A percentile compares a stretch with the other conserved stretches of the same genome.
These are phyloP conservation scores for Kwoniella shandongensis DNA, from an alignment of 768 basidiomycete genomes.

Conservation along the genomic window DNA sequence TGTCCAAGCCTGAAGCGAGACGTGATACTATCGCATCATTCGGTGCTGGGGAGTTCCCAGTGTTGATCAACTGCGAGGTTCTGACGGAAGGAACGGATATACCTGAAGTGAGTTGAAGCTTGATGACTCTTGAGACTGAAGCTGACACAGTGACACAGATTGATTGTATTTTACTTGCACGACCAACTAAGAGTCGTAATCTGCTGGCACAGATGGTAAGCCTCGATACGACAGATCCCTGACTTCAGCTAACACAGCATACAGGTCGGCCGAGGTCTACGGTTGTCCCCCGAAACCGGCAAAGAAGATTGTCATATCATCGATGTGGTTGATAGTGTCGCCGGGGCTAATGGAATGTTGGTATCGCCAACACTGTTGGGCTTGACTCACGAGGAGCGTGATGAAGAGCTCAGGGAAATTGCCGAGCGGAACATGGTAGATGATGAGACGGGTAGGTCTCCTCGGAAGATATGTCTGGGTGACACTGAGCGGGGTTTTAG, in stretches of 20 bases:
- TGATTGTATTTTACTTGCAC: conserved; percentile 82
- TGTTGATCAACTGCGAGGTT: conserved; percentile 91
- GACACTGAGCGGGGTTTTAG: too few species aligned
- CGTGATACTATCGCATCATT: conserved; percentile 67
- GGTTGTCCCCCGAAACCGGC: conserved; percentile 74
- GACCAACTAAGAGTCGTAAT: conserved; percentile 85
- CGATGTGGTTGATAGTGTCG: conserved; percentile 80
- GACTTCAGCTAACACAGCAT: background rate
- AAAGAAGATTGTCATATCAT: conserved; percentile 84
- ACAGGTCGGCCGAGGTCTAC: conserved; percentile 88
- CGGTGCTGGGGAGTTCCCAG: conserved; percentile 71
- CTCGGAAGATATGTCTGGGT: too few species aligned
- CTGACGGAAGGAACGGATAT: conserved; percentile 94
- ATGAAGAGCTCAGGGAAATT: conserved; percentile 58
- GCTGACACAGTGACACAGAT: conserved; percentile 54
- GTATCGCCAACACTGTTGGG: conserved; percentile 83
- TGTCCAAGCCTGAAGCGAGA: conserved; percentile 67
- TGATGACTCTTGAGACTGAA: background rate
- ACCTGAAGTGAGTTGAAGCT: conserved; percentile 60
- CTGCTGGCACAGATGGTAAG: conserved; percentile 88
- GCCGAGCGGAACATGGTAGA: conserved; percentile 1
- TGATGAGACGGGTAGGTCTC: conserved; percentile 37
- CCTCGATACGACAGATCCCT: background rate
- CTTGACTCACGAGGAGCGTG: conserved; percentile 62
- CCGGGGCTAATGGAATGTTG: conserved; percentile 68